A percentile compares a stretch with the other conserved stretches of the same genome.
Evolutionary conservation across 805 yeast species (phyloP).

Genomic region (Hanseniaspora lachancei): DNA sequence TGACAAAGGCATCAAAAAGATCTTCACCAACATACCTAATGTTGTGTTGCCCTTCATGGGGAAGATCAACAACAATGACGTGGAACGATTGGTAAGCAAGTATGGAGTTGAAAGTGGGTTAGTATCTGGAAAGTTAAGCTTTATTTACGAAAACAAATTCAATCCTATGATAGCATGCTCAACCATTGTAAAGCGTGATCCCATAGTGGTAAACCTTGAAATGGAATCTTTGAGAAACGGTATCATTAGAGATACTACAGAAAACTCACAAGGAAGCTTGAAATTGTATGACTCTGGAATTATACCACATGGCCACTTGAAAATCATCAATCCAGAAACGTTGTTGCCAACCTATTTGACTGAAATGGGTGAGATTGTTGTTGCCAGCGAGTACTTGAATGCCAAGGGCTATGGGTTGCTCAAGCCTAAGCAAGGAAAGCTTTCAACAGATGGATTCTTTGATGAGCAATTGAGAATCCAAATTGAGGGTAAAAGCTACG

Average conservation of each 20-base stretch:
- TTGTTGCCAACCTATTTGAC: slow-evolving; percentile 65
- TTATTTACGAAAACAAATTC: slow-evolving; percentile 63
- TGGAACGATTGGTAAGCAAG: slow-evolving; percentile 44
- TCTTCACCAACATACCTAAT: slow-evolving; percentile 48
- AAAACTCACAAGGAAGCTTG: slow-evolving; percentile 29
- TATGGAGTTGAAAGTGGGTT: slow-evolving; percentile 49
- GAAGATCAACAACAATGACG: slow-evolving; percentile 54
- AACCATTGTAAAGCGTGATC: slow-evolving; percentile 70
- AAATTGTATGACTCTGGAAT: slow-evolving; percentile 88
- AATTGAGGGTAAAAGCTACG: slow-evolving; percentile 49
- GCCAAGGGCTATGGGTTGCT: slow-evolving; percentile 42
- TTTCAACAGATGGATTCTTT: slow-evolving; percentile 40
- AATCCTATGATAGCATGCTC: slow-evolving; percentile 59
- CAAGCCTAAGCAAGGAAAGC: slow-evolving; percentile 17
- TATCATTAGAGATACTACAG: slow-evolving; percentile 41
- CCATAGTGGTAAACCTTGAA: slow-evolving; percentile 75
- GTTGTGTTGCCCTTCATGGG: slow-evolving; percentile 69
- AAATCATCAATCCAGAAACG: slow-evolving; percentile 92
- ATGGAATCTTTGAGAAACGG: slow-evolving; percentile 87
- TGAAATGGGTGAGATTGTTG: slow-evolving; percentile 96
- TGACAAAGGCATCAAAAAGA: slow-evolving; percentile 25
- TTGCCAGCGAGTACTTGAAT: slow-evolving; percentile 67
- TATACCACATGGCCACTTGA: slow-evolving; percentile 84
- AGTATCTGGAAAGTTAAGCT: slow-evolving; percentile 55
- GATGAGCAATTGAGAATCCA: slow-evolving; percentile 48